These are phyloP conservation scores for Raffaelea ambrosiae DNA, from an alignment of 2,329 filamentous ascomycete genomes.

Conservation along the genomic window DNA sequence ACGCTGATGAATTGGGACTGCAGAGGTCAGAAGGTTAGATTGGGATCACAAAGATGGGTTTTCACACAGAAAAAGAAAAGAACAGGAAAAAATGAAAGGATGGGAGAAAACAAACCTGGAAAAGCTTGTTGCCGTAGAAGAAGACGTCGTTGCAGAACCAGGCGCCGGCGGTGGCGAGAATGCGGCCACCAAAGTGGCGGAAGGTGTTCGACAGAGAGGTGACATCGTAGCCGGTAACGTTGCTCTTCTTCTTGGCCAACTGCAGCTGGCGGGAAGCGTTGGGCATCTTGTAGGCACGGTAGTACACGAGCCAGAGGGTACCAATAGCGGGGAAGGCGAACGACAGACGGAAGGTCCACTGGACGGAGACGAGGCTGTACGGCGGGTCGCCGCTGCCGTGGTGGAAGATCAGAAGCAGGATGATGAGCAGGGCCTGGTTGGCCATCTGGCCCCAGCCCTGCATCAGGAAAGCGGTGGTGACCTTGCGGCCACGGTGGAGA, in stretches of 20 bases:
- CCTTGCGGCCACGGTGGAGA: slow-evolving; percentile 90
- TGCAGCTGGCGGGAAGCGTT: slow-evolving; percentile 75
- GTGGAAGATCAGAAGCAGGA: slow-evolving; percentile 84
- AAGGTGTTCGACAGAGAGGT: slow-evolving; percentile 71
- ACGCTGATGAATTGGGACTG: slow-evolving; percentile 14
- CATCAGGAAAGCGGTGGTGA: slow-evolving; percentile 95
- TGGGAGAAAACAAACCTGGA: slow-evolving; percentile 6
- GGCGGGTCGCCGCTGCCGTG: slow-evolving; percentile 65
- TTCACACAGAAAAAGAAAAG: background rate
- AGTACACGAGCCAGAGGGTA: slow-evolving; percentile 92
- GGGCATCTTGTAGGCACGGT: slow-evolving; percentile 91
- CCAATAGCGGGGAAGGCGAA: slow-evolving; percentile 87
- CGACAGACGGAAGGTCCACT: slow-evolving; percentile 87
- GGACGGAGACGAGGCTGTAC: slow-evolving; percentile 67
- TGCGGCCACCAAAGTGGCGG: slow-evolving; percentile 74
- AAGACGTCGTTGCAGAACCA: slow-evolving; percentile 99
- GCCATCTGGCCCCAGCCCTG: slow-evolving; percentile 95
- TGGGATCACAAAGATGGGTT: no score
- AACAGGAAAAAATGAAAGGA: background rate
- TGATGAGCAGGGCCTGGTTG: slow-evolving; percentile 85
- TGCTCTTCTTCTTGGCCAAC: slow-evolving; percentile 73
- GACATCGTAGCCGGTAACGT: slow-evolving; percentile 90
- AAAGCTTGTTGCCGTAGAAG: slow-evolving; percentile 67
- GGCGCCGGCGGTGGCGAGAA: slow-evolving; percentile 75
- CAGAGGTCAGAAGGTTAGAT: background rate